Percentiles rank a stretch among this genome's conserved stretches.
These are phyloP conservation scores for Pseudogymnoascus sp. DNA, from an alignment of 2,329 filamentous ascomycete genomes.

Conservation along the genomic window DNA sequence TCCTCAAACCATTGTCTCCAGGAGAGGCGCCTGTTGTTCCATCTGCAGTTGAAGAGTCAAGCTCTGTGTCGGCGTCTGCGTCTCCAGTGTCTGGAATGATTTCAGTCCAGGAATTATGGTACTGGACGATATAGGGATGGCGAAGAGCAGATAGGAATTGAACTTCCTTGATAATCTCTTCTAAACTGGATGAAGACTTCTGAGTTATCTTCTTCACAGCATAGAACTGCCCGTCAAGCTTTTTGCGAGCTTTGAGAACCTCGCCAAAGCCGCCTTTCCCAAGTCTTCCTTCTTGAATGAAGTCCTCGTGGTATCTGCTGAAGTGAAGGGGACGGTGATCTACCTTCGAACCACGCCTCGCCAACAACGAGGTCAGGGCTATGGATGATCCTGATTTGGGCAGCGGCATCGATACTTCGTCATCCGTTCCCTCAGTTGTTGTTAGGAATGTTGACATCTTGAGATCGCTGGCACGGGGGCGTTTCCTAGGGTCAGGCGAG, in stretches of 20 bases:
- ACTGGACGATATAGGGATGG: constrained; percentile 80
- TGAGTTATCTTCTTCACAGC: constrained; percentile 95
- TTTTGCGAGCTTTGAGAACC: constrained; percentile 91
- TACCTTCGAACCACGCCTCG: constrained; percentile 5
- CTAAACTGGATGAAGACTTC: constrained; percentile 69
- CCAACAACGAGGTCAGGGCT: constrained; percentile 40
- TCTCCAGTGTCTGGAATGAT: constrained; percentile 51
- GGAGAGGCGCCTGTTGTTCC: constrained; percentile 24
- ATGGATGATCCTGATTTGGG: constrained; percentile 51
- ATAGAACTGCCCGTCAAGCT: constrained; percentile 87
- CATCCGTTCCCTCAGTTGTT: constrained; percentile 2
- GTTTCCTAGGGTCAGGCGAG: constrained; percentile 74
- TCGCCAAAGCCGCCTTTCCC: constrained; percentile 95
- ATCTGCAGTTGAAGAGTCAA: constrained; percentile 35
- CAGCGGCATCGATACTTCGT: constrained; percentile 39
- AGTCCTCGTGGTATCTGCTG: constrained; percentile 74
- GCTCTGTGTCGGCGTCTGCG: constrained; percentile 52
- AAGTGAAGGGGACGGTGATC: not conserved
- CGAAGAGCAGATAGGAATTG: constrained; percentile 87
- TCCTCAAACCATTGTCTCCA: constrained; percentile 23
- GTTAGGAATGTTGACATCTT: constrained; percentile 7
- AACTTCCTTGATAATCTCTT: constrained; percentile 78
- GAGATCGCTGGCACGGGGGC: constrained; percentile 65
- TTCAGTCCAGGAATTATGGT: constrained; percentile 94
- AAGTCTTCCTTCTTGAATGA: constrained; percentile 79